Evolutionary conservation across 2,329 filamentous ascomycete genomes (phyloP).

Genomic region (Xylogone sp.): DNA sequence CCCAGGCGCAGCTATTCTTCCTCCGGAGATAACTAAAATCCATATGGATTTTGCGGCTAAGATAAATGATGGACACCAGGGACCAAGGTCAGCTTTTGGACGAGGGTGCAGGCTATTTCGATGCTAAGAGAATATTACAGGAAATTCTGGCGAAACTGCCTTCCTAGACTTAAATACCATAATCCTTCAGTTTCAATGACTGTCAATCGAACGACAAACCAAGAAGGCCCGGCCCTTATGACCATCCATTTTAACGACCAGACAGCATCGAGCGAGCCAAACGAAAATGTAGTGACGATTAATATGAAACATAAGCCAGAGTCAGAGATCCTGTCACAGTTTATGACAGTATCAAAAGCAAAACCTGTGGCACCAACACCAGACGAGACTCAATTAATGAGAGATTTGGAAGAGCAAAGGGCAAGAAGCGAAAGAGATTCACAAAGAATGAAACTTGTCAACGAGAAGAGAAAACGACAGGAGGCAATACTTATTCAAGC

Average conservation of each 20-base stretch:
- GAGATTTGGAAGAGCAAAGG: conserved; percentile 50
- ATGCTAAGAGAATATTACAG: conserved; percentile 41
- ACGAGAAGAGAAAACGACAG: conserved; percentile 58
- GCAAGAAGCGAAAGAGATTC: conserved; percentile 51
- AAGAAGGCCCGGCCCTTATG: conserved; percentile 55
- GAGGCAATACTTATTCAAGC: conserved; percentile 54
- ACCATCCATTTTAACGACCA: conserved; percentile 57
- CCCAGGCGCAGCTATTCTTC: conserved; percentile 77
- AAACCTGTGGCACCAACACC: conserved; percentile 50
- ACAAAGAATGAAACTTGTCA: conserved; percentile 45
- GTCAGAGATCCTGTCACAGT: conserved; percentile 57
- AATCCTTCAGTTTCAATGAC: conserved; percentile 85
- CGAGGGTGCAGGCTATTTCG: neutral
- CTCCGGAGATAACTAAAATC: conserved; percentile 70
- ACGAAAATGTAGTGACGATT: conserved; percentile 46
- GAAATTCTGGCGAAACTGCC: conserved; percentile 82
- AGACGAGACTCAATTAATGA: conserved; percentile 57
- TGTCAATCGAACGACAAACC: conserved; percentile 63
- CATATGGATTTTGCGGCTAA: conserved; percentile 67
- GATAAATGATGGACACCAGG: conserved; percentile 65
- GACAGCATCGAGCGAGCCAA: conserved; percentile 36
- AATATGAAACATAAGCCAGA: conserved; percentile 62
- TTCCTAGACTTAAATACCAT: conserved; percentile 89
- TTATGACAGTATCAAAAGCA: conserved; percentile 62
- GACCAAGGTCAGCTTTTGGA: conserved; percentile 56